Base-by-base conservation (phyloP, 2,329 filamentous ascomycete genomes). In the Scorias spongiosa region DNA sequence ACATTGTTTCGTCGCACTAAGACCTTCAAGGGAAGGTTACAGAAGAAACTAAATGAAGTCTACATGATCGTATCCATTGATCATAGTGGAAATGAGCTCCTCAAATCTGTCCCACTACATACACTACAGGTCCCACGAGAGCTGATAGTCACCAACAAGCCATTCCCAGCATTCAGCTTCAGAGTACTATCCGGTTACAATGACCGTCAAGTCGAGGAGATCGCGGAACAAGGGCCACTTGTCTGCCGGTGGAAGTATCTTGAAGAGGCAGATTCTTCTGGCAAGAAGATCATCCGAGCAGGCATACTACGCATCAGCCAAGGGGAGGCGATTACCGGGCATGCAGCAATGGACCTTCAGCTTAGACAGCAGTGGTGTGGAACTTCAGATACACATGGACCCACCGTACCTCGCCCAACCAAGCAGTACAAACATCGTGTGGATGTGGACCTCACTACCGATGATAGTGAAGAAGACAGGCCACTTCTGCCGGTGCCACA, bases 191-290 rank as follows among this genome's bases (percentile, higher is more conserved):
- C 11, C 5, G 32, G 9, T 9, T 12, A 36, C 11, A 36, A 36
- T 12, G 32, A 36, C 32, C 20, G 20, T 26, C 20, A 7, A 26
- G 20, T 4, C 4, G 20, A 52, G 10, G 49, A 50, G 1, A 46
- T 57, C 0, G 51, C 56, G 10, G 46, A 56, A 1, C 51, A 59
- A 11, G 68, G 63, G 0, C 54, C 58, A 0, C 54, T 80, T 1
- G 68, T 74, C 4, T 75, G 72, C 44, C 65, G 77, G 2, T 79
- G 70, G 68, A 68, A 66, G 20, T 65, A 61, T 28, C 53, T 60
- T 2, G 45, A 61, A 1, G 51, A 57, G 29, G 64, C 28, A 28
- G 32, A 63, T 50, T 9, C 20, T 14, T 14, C 38, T 12, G 14
- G 38, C 11, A 28, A 28, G 14, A 40, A 40, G 11, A 18, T 40